Base-by-base conservation (phyloP, 257 asterid genomes). In the Gentiana dahurica region DNA sequence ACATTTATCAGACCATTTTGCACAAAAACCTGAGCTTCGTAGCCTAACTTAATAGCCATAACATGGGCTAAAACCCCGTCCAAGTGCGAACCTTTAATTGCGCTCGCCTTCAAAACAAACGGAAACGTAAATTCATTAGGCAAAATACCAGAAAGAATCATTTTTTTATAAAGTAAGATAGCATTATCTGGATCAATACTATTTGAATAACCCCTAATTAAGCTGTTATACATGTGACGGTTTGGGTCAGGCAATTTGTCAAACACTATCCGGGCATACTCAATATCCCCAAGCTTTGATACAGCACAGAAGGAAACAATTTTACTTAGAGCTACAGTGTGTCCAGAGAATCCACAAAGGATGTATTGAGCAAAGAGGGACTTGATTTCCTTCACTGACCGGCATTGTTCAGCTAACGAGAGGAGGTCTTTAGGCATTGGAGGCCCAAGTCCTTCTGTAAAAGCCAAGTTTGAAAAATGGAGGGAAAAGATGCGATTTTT, bases 71-170 rank as follows among this genome's bases (percentile, higher is more conserved):
- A 49, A 55, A 55, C 48, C 52, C 73, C 70, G 33, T 51, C 60
- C 7, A 6, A 9, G 24, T 36, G 34, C 5, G 49, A 8, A 45
- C 53, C 60, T 51, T 13, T 60, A 10, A 44, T 47, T 1, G 49
- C 66, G 41, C 63, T 13, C 4, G 77, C 70, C 45, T 68, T 65
- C 51, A 57, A 57, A 34, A 73, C 64, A 59, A 68, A 68, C 53
- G 75, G 72, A 53, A 49, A 73, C 3, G 72, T 61, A 59, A 54
- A 68, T 34, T 61, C 56, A 62, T 73, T 65, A 49, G 72, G 72
- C 34, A 43, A 4, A 32, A 57, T n/a, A 35, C 50, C 57, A 36
- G 55, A 56, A 43, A 7, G 41, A 55, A 65, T 34, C 71, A 68
- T 65, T 48, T 53, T 9, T 41, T n/a, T 39, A 37, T 73, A 73